Evolutionary conservation across 1,284 basidiomycete species (phyloP), one percentile per base, ranked within the genome.

Genomic region (Coniophora puteana): DNA sequence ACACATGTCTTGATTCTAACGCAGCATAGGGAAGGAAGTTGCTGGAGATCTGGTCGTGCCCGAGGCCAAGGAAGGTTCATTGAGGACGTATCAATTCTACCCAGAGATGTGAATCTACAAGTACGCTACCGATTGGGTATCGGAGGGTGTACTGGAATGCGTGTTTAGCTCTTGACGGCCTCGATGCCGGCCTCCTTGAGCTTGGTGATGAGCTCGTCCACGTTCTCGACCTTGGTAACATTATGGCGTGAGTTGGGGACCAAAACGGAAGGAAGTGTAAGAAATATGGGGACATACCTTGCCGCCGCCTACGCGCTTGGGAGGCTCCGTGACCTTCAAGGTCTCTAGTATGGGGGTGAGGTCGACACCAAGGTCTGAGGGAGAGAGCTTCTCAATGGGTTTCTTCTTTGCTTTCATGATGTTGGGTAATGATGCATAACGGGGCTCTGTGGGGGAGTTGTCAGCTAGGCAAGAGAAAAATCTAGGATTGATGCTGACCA

Each of bases 351-450:
- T 74, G 13, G 92, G 92, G 1, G 79, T 74, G 31, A 87, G 71
- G 61, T 93, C 87, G 27, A 94, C 69, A n/a, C 84, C 83, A 12
- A 98, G 82, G 54, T 95, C 92, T 35, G 76, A 71, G 8, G 91
- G 74, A 24, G 81, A 81, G 47, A 93, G 57, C 59, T 91, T 94
- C 68, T 94, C 86, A 38, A 98, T 70, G 18, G 89, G 88, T 71
- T 99, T 99, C 80, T 98, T 99, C 78, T 98, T 99, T 18, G 95
- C 95, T 70, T 95, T 95, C 91, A 95, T 96, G 65, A 95, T 95
- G 59, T 93, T 95, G 13, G 93, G 93, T 48, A 96, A 65, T 20
- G 93, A 93, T 1, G 93, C 93, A 59, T 95, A 97, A 52, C 93
- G 84, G 10, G 93, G 93, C 63, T 95, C 93, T 89, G 62, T 43